Percentiles rank a stretch among this genome's conserved stretches.
phyloP scores from a whole-genome alignment of 768 basidiomycete species.

The Leucosporidium scottii region DNA sequence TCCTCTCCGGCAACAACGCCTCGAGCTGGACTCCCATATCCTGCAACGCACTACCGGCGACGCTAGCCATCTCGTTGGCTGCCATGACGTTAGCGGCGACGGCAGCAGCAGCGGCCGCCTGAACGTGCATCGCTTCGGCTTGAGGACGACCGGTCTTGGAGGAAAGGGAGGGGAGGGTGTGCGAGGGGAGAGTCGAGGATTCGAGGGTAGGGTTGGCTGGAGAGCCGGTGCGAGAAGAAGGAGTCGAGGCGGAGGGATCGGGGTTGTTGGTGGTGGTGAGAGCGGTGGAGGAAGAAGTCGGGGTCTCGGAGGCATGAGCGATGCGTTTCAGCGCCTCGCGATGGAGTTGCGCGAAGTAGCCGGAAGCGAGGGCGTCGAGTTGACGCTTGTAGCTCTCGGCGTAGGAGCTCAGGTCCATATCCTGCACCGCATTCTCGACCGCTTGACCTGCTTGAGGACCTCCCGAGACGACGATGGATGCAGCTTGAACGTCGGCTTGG shows the following conservation, averaged over 20 bases:
- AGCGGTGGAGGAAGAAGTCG: not conserved
- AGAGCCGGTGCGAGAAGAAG: not conserved
- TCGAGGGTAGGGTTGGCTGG: not conserved
- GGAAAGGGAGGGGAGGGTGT: too few relatives aligned
- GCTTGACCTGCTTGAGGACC: not conserved
- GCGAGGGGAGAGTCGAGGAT: too few relatives aligned
- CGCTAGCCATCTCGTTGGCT: slow-evolving; percentile 26
- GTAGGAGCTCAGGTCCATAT: slow-evolving; percentile 23
- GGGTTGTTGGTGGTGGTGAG: not conserved
- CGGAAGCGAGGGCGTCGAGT: slow-evolving; percentile 29
- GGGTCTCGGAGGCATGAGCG: not conserved
- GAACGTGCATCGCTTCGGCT: slow-evolving; percentile 29
- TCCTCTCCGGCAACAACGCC: not conserved
- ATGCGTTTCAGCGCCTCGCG: slow-evolving; percentile 29
- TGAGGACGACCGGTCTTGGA: not conserved
- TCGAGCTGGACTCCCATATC: not conserved
- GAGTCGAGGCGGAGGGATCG: not conserved
- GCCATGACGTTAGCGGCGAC: slow-evolving; percentile 34
- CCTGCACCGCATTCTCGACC: not conserved
- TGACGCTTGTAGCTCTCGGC: slow-evolving; percentile 29
- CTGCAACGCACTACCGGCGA: slow-evolving; percentile 15
- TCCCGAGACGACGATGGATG: not conserved
- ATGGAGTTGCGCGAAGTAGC: slow-evolving; percentile 33
- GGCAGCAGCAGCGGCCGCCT: slow-evolving; percentile 31
- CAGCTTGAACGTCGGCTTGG: not conserved